Evolutionary conservation across 441 rosid genomes (phyloP), one percentile per base, ranked within the genome.

Genomic region (Pelargonium australe): DNA sequence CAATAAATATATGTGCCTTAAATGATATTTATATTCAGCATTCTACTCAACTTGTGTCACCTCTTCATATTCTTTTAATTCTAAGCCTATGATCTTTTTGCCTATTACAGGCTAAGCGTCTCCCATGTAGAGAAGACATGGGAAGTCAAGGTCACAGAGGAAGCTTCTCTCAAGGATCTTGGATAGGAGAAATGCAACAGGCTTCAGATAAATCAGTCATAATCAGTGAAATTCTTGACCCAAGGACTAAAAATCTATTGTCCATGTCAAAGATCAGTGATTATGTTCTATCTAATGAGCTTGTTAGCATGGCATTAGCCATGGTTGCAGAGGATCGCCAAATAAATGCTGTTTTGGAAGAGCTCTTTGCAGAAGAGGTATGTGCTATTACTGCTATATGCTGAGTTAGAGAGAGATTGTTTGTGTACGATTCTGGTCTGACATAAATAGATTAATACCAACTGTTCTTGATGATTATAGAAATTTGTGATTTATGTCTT

Each of bases 111-210:
- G 91, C 95, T 13, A 88, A 84, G 78, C 91, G 89, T 37, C 91
- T 88, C 31, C 95, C 91, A 1, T 86, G 64, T 37, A 78, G 80
- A 68, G 89, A 82, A 72, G 80, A 86, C 12, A 75, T 74, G 76
- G 74, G 68, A 20, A 65, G 72, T 67, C 84, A 70, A 65, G 70
- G 64, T 60, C 78, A 68, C 47, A 75, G 86, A 72, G 90, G 85
- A 71, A 80, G 83, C 77, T 75, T 82, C 72, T 86, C 88, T 19
- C 89, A 76, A 45, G 81, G 84, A 64, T 84, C 91, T 31, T 86
- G 89, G 95, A 88, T 86, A 47, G 91, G 91, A 49, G 95, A 86
- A 76, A 88, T 88, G 94, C 94, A 88, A 72, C 85, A 88, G 79
- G 89, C 91, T 74, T 88, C 95, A 0, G 87, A 84, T 77, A 80